These are phyloP conservation scores for Saksenaea vasiformis DNA, from an alignment of 371 early-diverging fungal species.

Conservation along the genomic window DNA sequence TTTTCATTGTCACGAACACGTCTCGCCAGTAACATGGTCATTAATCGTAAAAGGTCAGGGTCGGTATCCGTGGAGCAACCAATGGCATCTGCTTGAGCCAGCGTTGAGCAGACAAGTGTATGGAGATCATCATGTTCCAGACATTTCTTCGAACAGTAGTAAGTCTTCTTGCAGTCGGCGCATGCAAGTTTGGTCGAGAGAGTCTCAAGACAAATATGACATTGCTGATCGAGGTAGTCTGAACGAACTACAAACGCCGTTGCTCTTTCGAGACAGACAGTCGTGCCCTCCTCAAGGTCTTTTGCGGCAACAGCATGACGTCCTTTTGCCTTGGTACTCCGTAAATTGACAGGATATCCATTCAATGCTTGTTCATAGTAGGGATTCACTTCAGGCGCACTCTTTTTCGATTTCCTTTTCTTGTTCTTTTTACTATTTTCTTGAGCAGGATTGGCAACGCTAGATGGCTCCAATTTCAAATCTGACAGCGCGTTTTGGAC, in stretches of 20 bases:
- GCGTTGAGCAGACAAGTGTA: slow-evolving; percentile 48
- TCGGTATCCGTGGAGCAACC: slow-evolving; percentile 52
- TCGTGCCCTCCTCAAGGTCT: slow-evolving; percentile 52
- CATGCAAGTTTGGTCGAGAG: slow-evolving; percentile 51
- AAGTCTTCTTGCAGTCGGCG: slow-evolving; percentile 51
- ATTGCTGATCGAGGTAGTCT: slow-evolving; percentile 52
- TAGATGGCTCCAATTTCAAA: neutral
- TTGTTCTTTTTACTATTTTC: slow-evolving; percentile 10
- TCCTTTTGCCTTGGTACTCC: slow-evolving; percentile 55
- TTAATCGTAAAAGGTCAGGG: slow-evolving; percentile 56
- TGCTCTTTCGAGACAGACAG: slow-evolving; percentile 57
- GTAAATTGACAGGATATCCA: slow-evolving; percentile 33
- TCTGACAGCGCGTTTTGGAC: neutral
- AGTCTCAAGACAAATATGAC: slow-evolving; percentile 58
- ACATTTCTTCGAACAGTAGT: slow-evolving; percentile 66
- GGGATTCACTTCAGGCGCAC: slow-evolving; percentile 1
- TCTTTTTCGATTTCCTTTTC: slow-evolving; percentile 20
- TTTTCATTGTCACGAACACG: slow-evolving; percentile 30
- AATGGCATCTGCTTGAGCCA: slow-evolving; percentile 50
- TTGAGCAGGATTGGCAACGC: neutral
- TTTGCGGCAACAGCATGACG: slow-evolving; percentile 61
- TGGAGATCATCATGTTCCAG: slow-evolving; percentile 50
- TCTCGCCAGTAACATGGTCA: slow-evolving; percentile 49
- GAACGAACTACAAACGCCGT: slow-evolving; percentile 62
- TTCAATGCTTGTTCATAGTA: slow-evolving; percentile 25